phyloP scores from a whole-genome alignment of 2,329 filamentous ascomycete genomes.

The Penicillium occitanis region DNA sequence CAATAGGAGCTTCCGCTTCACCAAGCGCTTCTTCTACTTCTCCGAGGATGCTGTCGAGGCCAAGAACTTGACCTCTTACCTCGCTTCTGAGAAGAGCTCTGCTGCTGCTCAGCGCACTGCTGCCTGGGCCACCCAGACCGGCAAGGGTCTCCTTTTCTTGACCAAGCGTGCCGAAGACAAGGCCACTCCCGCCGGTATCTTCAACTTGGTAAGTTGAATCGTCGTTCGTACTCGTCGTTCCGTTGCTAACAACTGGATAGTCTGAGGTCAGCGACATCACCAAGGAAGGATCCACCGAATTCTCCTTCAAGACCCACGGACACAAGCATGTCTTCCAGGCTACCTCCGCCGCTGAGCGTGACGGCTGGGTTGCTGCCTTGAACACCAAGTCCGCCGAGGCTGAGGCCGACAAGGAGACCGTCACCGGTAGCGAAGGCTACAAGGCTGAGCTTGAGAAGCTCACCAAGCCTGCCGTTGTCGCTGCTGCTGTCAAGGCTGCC shows the following conservation, averaged over 20 bases:
- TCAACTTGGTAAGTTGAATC: slow-evolving; percentile 70
- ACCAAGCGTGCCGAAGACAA: slow-evolving; percentile 82
- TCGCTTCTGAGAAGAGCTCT: slow-evolving; percentile 83
- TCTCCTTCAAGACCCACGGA: slow-evolving; percentile 78
- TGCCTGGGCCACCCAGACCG: slow-evolving; percentile 89
- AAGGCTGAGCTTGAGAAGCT: slow-evolving; percentile 78
- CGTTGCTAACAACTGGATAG: slow-evolving; percentile 43
- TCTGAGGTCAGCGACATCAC: slow-evolving; percentile 69
- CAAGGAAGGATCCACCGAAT: slow-evolving; percentile 75
- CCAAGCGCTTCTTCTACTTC: slow-evolving; percentile 93
- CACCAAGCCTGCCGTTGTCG: slow-evolving; percentile 47
- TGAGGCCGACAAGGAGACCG: slow-evolving; percentile 71
- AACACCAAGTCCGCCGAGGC: slow-evolving; percentile 82
- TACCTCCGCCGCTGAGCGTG: slow-evolving; percentile 69
- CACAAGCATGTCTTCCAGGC: slow-evolving; percentile 97
- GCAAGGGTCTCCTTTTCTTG: slow-evolving; percentile 92
- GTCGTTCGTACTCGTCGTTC: slow-evolving; percentile 25
- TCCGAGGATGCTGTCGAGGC: slow-evolving; percentile 69
- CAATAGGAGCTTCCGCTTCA: slow-evolving; percentile 77
- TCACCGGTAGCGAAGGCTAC: slow-evolving; percentile 80
- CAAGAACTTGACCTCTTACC: slow-evolving; percentile 72
- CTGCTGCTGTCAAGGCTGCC: slow-evolving; percentile 26
- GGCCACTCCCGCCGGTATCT: slow-evolving; percentile 73
- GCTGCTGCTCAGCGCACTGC: slow-evolving; percentile 72
- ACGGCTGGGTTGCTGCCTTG: slow-evolving; percentile 85